Evolutionary conservation across 768 basidiomycete genomes (phyloP).

Genomic region (Sporobolomyces pararoseus): DNA sequence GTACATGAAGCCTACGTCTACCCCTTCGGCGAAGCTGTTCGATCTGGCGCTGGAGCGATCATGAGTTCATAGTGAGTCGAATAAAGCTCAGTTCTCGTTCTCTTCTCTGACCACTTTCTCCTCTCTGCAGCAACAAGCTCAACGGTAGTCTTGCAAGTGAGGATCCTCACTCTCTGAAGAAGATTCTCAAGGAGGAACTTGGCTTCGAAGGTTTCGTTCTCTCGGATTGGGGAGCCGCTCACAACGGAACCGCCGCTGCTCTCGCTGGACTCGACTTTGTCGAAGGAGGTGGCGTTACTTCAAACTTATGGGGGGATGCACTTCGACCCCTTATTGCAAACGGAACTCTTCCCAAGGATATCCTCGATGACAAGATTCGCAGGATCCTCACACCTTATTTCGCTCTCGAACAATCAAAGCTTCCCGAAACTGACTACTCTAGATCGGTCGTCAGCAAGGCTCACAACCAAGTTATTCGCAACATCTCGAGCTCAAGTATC

Average conservation of each 20-base stretch:
- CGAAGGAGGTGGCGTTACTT: not conserved
- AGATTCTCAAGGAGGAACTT: constrained; percentile 68
- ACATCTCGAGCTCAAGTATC: constrained; percentile 18
- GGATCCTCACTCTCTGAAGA: constrained; percentile 66
- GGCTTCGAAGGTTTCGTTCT: constrained; percentile 44
- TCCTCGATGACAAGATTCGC: constrained; percentile 34
- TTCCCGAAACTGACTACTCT: not conserved
- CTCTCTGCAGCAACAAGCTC: constrained; percentile 42
- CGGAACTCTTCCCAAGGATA: not conserved
- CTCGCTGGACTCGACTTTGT: constrained; percentile 14
- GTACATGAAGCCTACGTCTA: constrained; percentile 45
- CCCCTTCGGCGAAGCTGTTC: constrained; percentile 16
- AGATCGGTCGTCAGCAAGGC: not conserved
- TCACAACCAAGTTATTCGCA: constrained; percentile 9
- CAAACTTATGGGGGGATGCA: constrained; percentile 9
- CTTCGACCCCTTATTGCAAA: constrained; percentile 8
- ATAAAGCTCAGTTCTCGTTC: too few relatives aligned
- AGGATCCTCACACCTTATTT: constrained; percentile 25
- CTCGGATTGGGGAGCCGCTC: constrained; percentile 17
- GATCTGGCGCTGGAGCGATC: constrained; percentile 23
- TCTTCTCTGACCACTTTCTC: too few relatives aligned
- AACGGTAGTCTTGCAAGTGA: constrained; percentile 58
- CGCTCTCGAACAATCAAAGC: constrained; percentile 8
- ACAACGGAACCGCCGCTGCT: not conserved
- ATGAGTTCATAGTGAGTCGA: constrained; percentile 39